Percentiles rank a stretch among this genome's conserved stretches.
Conservation (phyloP, 345 rosid genomes). For the Hirschfeldia incana region DNA sequence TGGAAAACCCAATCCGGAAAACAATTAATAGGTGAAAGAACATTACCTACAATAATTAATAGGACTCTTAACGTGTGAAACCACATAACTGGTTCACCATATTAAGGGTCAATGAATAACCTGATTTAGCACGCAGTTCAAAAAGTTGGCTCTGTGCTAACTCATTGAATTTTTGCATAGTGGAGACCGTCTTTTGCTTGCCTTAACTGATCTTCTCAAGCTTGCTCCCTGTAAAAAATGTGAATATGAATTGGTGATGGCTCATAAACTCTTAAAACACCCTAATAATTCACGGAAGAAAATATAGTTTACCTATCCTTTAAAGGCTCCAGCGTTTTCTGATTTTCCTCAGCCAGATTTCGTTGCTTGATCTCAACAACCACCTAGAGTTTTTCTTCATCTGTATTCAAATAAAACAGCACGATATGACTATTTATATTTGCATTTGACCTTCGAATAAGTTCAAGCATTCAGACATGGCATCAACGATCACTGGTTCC, state of each 20-base stretch:
- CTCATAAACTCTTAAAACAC: slow-evolving; percentile 6
- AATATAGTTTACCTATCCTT: slow-evolving; percentile 67
- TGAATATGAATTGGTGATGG: slow-evolving; percentile 14
- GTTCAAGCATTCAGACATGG: no score
- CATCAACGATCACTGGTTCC: no score
- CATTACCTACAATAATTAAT: no score
- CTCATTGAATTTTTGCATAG: slow-evolving; percentile 94
- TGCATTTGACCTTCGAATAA: no score
- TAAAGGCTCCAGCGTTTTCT: slow-evolving; percentile 86
- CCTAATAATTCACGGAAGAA: not conserved
- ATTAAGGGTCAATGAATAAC: slow-evolving; percentile 45
- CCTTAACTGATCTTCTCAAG: slow-evolving; percentile 93
- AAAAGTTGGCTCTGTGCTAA: slow-evolving; percentile 97
- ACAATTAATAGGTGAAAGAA: no score
- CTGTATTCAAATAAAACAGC: slow-evolving; percentile 42
- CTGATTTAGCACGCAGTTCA: slow-evolving; percentile 95
- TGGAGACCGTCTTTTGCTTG: slow-evolving; percentile 96
- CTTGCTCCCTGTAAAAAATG: slow-evolving; percentile 68
- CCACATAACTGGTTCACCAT: slow-evolving; percentile 17
- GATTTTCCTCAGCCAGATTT: slow-evolving; percentile 96
- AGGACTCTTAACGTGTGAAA: not conserved
- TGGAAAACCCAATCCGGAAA: no score
- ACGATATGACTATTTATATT: not conserved
- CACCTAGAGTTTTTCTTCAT: slow-evolving; percentile 98
- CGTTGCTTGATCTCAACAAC: slow-evolving; percentile 97